Conservation (phyloP, 1,284 basidiomycete species). For the Tylopilus orsonianus region DNA sequence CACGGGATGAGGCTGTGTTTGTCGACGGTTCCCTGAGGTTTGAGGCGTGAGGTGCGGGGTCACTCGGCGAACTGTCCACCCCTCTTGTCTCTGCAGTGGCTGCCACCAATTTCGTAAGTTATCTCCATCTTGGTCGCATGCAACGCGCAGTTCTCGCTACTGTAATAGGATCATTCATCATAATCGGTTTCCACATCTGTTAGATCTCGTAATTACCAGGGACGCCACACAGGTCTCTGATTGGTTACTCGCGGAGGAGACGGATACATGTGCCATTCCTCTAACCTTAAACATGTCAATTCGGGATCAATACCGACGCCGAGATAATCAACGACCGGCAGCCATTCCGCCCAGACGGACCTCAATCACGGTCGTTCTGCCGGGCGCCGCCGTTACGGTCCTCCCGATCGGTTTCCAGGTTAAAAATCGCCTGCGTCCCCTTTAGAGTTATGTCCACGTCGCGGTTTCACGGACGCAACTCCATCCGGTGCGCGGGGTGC, state of each 20-base stretch:
- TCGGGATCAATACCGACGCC: slow-evolving; percentile 27
- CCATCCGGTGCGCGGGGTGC: slow-evolving; percentile 17
- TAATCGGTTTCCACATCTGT: slow-evolving; percentile 23
- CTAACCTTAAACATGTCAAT: slow-evolving; percentile 27
- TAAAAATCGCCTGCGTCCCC: slow-evolving; percentile 12
- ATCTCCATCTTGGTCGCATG: slow-evolving; percentile 16
- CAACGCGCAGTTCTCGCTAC: slow-evolving; percentile 16
- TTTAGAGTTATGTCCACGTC: slow-evolving; percentile 12
- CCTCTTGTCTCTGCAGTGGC: too few species aligned
- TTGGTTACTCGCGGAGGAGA: slow-evolving; percentile 25
- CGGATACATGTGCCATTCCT: slow-evolving; percentile 18
- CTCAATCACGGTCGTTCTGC: slow-evolving; percentile 19
- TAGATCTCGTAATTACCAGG: slow-evolving; percentile 28
- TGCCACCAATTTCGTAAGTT: slow-evolving; percentile 18
- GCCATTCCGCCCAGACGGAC: slow-evolving; percentile 10
- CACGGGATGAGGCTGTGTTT: slow-evolving; percentile 12
- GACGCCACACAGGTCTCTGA: slow-evolving; percentile 21
- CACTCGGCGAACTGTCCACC: slow-evolving; percentile 7
- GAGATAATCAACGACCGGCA: slow-evolving; percentile 23
- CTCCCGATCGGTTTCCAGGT: slow-evolving; percentile 25
- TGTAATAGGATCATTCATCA: slow-evolving; percentile 23
- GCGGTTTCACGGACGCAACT: slow-evolving; percentile 22
- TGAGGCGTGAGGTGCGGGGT: slow-evolving; percentile 7
- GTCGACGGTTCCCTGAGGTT: slow-evolving; percentile 10
- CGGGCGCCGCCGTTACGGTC: slow-evolving; percentile 28